Conservation (phyloP, 352 stramenopile species). For the Discostella stelligera region DNA sequence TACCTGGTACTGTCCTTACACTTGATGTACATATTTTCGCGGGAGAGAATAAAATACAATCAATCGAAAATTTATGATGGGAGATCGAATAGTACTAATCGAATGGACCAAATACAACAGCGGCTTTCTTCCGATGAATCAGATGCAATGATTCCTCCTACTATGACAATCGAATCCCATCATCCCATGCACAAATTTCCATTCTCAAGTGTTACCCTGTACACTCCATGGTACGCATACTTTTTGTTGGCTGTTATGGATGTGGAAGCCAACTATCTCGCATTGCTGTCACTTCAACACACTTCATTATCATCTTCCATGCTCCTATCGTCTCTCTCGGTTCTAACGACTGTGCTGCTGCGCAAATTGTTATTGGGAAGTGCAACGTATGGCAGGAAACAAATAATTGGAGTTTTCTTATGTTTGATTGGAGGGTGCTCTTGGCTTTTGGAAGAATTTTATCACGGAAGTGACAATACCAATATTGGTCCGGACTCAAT, state of each 20-base stretch:
- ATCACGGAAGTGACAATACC: conserved; percentile 76
- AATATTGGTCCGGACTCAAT: conserved; percentile 77
- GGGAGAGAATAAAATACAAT: conserved; percentile 17
- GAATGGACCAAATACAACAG: neutral
- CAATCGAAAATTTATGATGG: neutral
- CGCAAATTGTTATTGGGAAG: conserved; percentile 86
- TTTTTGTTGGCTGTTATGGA: conserved; percentile 90
- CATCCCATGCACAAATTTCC: conserved; percentile 28
- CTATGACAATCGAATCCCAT: conserved; percentile 5
- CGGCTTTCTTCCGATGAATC: neutral
- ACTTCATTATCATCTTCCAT: conserved; percentile 94
- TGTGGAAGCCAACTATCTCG: conserved; percentile 93
- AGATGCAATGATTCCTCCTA: neutral
- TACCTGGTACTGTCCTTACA: conserved; percentile 64
- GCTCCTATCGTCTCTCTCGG: conserved; percentile 94
- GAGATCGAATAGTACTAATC: neutral
- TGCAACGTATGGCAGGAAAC: conserved; percentile 36
- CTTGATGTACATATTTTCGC: conserved; percentile 43
- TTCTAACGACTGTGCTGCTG: conserved; percentile 93
- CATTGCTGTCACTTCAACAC: conserved; percentile 93
- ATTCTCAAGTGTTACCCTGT: conserved; percentile 45
- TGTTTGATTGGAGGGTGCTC: conserved; percentile 89
- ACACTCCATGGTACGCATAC: conserved; percentile 86
- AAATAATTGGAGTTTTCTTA: conserved; percentile 86
- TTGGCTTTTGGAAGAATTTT: conserved; percentile 92